Evolutionary conservation across 169 alveolate genomes (phyloP).

Genomic region (Cryptosporidium xiaoi): DNA sequence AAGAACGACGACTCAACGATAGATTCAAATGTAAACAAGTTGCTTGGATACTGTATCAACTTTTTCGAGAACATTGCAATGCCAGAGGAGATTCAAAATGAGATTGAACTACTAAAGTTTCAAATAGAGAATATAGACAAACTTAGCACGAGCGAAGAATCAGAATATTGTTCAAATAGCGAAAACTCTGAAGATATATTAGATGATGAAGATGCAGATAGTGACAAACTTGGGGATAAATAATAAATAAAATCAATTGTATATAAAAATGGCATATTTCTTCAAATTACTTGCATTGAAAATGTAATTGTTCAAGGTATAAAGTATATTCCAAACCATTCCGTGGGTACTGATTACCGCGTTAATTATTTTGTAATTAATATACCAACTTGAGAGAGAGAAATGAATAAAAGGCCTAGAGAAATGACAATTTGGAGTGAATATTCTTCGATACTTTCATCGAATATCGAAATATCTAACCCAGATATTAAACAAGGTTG

Average conservation of each 20-base stretch:
- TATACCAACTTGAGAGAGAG: neutral
- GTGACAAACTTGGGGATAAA: no score
- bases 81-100: constrained; percentile 58
- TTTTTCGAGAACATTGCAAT: constrained; percentile 44
- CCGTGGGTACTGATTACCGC: constrained; percentile 16
- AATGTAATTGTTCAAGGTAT: no score
- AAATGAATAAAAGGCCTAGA: constrained; percentile 54
- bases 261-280: no score
- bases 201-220: no score
- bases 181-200: no score
- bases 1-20: neutral
- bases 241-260: no score
- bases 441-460: constrained; percentile 27
- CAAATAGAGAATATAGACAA: constrained; percentile 30
- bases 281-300: no score
- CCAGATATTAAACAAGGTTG: constrained; percentile 83
- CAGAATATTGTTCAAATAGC: constrained; percentile 14
- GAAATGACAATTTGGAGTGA: constrained; percentile 57
- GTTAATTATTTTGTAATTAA: neutral
- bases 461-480: constrained; percentile 84
- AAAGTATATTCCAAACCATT: no score
- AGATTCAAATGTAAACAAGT: neutral
- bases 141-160: neutral
- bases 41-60: constrained; percentile 36
- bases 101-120: constrained; percentile 36